phyloP scores from a whole-genome alignment of 1,139 yeast species.

The Pichia inconspicua region DNA sequence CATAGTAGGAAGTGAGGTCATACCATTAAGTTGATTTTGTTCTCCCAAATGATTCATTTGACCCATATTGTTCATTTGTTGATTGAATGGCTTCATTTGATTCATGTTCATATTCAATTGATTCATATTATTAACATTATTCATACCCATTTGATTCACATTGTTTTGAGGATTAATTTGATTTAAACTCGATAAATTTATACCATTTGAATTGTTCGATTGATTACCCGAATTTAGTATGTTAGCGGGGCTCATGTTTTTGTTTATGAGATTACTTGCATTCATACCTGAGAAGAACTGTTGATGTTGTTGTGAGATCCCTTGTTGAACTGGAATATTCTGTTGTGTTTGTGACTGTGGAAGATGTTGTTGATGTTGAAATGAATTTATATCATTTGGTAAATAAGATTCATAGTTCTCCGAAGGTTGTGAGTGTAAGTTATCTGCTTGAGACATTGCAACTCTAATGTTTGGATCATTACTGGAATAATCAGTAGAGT shows the following conservation, averaged over 20 bases:
- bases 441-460: neutral
- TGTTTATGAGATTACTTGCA: neutral
- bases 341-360: constrained; percentile 2
- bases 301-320: neutral
- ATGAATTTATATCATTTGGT: neutral
- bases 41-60: neutral
- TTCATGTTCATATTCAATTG: neutral
- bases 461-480: neutral
- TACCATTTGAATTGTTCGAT: constrained; percentile 3
- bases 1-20: constrained; percentile 2
- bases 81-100: neutral
- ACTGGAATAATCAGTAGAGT: neutral
- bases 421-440: neutral
- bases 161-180: constrained; percentile 1
- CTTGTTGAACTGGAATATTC: neutral
- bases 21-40: constrained; percentile 1
- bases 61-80: neutral
- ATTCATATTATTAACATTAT: neutral
- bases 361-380: constrained; percentile 1
- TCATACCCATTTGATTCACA: constrained; percentile 2
- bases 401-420: neutral
- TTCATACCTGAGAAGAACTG: neutral
- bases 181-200: neutral
- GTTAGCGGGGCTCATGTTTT: neutral
- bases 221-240: neutral